Evolutionary conservation across 2,329 filamentous ascomycete species (phyloP).

Genomic region (Aureobasidium sp.): DNA sequence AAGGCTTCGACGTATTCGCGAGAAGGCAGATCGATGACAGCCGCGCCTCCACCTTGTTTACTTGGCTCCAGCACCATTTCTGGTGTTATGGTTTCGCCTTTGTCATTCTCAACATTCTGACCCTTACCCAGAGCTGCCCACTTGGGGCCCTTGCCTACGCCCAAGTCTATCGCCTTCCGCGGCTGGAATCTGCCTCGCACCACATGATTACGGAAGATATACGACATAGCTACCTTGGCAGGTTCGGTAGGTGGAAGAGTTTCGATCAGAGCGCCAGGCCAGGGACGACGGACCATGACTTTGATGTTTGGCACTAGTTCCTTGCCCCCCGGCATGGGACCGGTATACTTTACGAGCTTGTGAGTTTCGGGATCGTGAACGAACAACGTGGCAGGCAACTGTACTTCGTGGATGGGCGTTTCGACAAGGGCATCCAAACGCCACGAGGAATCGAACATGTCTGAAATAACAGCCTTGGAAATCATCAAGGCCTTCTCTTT

Average conservation of each 20-base stretch:
- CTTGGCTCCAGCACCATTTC: constrained; percentile 73
- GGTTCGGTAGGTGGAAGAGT: constrained; percentile 61
- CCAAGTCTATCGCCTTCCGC: constrained; percentile 53
- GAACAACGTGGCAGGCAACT: constrained; percentile 62
- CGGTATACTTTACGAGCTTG: constrained; percentile 59
- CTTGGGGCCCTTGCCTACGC: constrained; percentile 51
- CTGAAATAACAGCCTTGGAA: constrained; percentile 55
- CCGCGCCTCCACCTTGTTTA: constrained; percentile 62
- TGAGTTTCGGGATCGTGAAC: constrained; percentile 53
- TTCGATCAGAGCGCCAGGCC: constrained; percentile 60
- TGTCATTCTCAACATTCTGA: constrained; percentile 51
- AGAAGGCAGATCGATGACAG: constrained; percentile 71
- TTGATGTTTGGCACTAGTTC: constrained; percentile 50
- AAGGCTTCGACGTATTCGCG: constrained; percentile 61
- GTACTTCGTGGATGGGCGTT: constrained; percentile 56
- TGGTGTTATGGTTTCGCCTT: constrained; percentile 65
- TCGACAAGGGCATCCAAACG: constrained; percentile 60
- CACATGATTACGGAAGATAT: constrained; percentile 70
- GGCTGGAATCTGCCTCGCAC: constrained; percentile 74
- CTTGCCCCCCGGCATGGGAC: constrained; percentile 52
- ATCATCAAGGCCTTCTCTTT: constrained; percentile 34
- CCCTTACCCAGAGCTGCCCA: constrained; percentile 57
- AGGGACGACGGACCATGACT: constrained; percentile 67
- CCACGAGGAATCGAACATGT: constrained; percentile 77
- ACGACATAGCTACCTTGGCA: constrained; percentile 65